Evolutionary conservation across 306 rosid genomes (phyloP), one percentile per base, ranked within the genome.

Genomic region (Hippophae gyantsensis): DNA sequence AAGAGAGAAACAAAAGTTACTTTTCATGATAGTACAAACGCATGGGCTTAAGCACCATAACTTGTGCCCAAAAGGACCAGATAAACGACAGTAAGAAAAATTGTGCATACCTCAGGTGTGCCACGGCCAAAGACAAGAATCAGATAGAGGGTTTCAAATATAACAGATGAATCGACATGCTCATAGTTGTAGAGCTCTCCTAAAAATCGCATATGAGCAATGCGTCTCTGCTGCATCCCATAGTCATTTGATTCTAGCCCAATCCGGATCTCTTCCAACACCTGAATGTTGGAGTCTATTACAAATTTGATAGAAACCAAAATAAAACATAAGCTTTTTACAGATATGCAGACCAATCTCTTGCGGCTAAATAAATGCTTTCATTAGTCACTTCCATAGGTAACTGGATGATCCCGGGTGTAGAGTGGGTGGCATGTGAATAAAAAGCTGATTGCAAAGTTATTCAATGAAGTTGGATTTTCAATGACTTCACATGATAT

Each of bases 111-210:
- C 97, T 93, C 99, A 14, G 80, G 69, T 13, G 97, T 85, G 76
- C 95, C 97, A 32, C 84, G 94, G 61, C 97, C 95, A 71, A 66
- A 93, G 69, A 72, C 64, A 61, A 88, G 78, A 79, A 88, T 83
- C 74, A 88, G 85, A 81, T 86, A 73, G 5, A 93, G 80, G 1
- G 99, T 93, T 78, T 93, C 99, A 75, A 93, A 93, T 65, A 93
- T 85, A 65, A 93, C 97, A 74, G 94, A 83, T 43, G 99, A 93
- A 70, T 93, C 99, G 7, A 86, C 97, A 80, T 85, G 99, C 79
- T 93, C 89, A 70, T 93, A 93, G 70, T 88, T 93, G 78, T 93
- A 93, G 69, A 93, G 84, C 74, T 93, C 99, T 71, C 99, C 99
- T 57, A 93, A 67, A 76, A 93, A 92, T 62, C 99, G 77, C 99